Percentiles rank a stretch among this genome's conserved stretches.
These are phyloP conservation scores for Barnettozyma botsteinii DNA, from an alignment of 805 yeast genomes.

Conservation along the genomic window DNA sequence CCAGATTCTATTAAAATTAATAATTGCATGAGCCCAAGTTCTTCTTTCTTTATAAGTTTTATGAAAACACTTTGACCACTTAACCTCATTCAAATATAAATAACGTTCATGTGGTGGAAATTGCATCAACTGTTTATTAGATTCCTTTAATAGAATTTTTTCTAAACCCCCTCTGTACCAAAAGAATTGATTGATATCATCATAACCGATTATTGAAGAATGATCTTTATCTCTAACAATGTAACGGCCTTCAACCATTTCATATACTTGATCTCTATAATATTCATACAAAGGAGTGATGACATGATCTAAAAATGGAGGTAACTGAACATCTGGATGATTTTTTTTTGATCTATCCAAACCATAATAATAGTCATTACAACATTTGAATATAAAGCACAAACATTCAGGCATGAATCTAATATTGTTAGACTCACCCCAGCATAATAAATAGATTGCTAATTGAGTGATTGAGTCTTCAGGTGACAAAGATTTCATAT, in stretches of 20 bases:
- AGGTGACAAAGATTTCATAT: slow-evolving; percentile 45
- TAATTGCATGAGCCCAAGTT: slow-evolving; percentile 68
- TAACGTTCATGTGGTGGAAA: slow-evolving; percentile 53
- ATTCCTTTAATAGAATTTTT: slow-evolving; percentile 41
- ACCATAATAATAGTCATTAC: slow-evolving; percentile 58
- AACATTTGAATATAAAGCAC: slow-evolving; percentile 79
- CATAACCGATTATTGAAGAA: slow-evolving; percentile 70
- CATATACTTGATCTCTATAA: slow-evolving; percentile 50
- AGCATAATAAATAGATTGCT: slow-evolving; percentile 63
- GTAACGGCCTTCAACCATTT: slow-evolving; percentile 36
- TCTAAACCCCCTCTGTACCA: slow-evolving; percentile 75
- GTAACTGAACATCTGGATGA: slow-evolving; percentile 25
- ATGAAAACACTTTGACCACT: slow-evolving; percentile 63
- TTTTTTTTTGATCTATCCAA: slow-evolving; percentile 32
- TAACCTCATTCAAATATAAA: slow-evolving; percentile 42
- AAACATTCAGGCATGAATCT: slow-evolving; percentile 88
- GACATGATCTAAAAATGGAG: slow-evolving; percentile 54
- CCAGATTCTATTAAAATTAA: slow-evolving; percentile 77
- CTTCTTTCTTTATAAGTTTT: slow-evolving; percentile 74
- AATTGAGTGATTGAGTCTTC: slow-evolving; percentile 57
- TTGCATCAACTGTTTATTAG: slow-evolving; percentile 27
- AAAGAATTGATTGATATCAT: slow-evolving; percentile 82
- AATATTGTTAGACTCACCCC: slow-evolving; percentile 89
- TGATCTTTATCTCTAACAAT: slow-evolving; percentile 57
- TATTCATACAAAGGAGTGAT: slow-evolving; percentile 71